Evolutionary conservation across 495 filamentous ascomycete species (phyloP).

Genomic region (Lindgomyces ingoldianus): DNA sequence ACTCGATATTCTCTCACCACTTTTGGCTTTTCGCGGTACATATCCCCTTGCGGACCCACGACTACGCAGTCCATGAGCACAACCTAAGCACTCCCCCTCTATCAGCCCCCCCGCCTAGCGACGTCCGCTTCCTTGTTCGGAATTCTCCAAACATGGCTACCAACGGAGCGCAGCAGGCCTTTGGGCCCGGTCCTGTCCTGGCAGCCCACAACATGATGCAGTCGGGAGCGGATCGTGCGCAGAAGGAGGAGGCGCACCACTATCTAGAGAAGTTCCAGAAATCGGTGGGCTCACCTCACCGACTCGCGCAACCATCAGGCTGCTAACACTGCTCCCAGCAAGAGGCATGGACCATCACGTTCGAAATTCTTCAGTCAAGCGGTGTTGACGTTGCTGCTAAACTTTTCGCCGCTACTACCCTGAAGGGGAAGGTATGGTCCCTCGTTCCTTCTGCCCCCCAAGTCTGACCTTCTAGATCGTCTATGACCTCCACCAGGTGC

Average conservation of each 20-base stretch:
- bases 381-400: conserved; percentile 76
- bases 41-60: too few species aligned
- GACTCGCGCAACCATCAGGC: neutral
- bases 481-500: conserved; percentile 84
- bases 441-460: neutral
- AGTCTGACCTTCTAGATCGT: conserved; percentile 62
- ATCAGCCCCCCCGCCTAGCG: conserved; percentile 23
- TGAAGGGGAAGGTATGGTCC: conserved; percentile 91
- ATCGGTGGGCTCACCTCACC: conserved; percentile 61
- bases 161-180: conserved; percentile 65
- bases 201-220: conserved; percentile 88
- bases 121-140: conserved; percentile 12
- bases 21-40: too few species aligned
- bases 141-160: conserved; percentile 62
- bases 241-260: conserved; percentile 87
- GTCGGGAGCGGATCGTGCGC: conserved; percentile 72
- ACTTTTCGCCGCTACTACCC: conserved; percentile 91
- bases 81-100: neutral
- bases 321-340: conserved; percentile 53
- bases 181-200: conserved; percentile 84
- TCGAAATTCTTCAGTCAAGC: conserved; percentile 77
- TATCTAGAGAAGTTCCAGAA: conserved; percentile 97
- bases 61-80: neutral
- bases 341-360: conserved; percentile 86
- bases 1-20: too few species aligned